A percentile compares a stretch with the other conserved stretches of the same genome.
Conservation (phyloP, 352 stramenopile species). For the Phytophthora ohioensis region DNA sequence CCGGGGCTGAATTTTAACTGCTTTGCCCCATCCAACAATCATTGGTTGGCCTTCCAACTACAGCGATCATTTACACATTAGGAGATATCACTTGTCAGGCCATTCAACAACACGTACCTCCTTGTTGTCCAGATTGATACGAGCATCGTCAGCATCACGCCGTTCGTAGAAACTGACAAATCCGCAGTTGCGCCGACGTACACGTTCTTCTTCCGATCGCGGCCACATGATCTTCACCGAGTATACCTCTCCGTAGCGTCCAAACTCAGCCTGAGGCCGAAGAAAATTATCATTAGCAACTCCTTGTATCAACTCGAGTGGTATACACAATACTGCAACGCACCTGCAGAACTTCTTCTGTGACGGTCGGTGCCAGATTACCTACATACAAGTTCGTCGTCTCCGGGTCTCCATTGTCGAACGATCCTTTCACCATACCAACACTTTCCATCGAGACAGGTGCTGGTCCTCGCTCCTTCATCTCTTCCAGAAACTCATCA, state of each 20-base stretch:
- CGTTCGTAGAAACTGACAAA: slow-evolving; percentile 96
- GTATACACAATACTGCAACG: not conserved
- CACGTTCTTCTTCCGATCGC: slow-evolving; percentile 93
- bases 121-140: slow-evolving; percentile 69
- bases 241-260: slow-evolving; percentile 92
- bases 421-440: slow-evolving; percentile 67
- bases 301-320: not conserved
- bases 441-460: slow-evolving; percentile 33
- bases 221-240: slow-evolving; percentile 99
- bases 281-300: slow-evolving; percentile 13
- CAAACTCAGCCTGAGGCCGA: slow-evolving; percentile 73
- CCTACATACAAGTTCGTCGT: slow-evolving; percentile 96
- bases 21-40: slow-evolving; percentile 85
- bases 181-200: slow-evolving; percentile 90
- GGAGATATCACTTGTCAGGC: not conserved
- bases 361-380: slow-evolving; percentile 93
- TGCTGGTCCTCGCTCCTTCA: slow-evolving; percentile 70
- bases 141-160: slow-evolving; percentile 85
- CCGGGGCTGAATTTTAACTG: slow-evolving; percentile 73
- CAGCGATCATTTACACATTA: slow-evolving; percentile 15
- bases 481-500: slow-evolving; percentile 90
- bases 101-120: slow-evolving; percentile 51
- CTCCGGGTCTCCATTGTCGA: slow-evolving; percentile 83
- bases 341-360: slow-evolving; percentile 91
- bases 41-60: slow-evolving; percentile 81